A percentile compares a stretch with the other conserved stretches of the same genome.
These are phyloP conservation scores for Coffea humblotiana DNA, from an alignment of 305 asterid genomes.

Conservation along the genomic window DNA sequence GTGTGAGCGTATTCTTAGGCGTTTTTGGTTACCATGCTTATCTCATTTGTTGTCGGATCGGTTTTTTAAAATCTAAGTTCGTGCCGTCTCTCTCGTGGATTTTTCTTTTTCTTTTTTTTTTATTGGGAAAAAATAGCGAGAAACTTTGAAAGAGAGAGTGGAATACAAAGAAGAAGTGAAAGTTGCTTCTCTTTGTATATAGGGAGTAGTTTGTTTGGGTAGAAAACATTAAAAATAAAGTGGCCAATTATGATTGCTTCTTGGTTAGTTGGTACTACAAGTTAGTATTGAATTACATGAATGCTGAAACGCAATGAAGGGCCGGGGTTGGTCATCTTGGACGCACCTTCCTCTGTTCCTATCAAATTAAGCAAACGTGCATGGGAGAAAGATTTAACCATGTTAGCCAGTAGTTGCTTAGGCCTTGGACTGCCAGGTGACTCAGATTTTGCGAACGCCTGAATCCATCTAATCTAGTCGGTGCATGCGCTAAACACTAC, in stretches of 20 bases:
- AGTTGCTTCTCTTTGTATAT: background rate
- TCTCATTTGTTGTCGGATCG: background rate
- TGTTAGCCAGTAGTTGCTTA: too few species aligned
- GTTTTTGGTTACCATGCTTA: background rate
- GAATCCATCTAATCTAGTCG: too few species aligned
- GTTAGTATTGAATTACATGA: too few species aligned
- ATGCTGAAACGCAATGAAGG: too few species aligned
- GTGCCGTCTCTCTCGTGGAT: background rate
- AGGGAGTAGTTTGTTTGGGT: background rate
- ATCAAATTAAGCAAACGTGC: too few species aligned
- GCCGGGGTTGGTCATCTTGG: background rate
- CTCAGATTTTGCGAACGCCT: too few species aligned
- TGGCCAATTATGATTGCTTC: background rate
- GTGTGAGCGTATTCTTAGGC: background rate
- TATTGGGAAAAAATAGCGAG: background rate
- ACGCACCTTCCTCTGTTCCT: background rate
- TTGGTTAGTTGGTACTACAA: background rate
- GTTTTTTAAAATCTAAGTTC: background rate
- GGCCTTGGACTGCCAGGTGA: too few species aligned
- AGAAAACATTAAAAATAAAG: background rate
- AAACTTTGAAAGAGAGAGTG: background rate
- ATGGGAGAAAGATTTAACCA: too few species aligned
- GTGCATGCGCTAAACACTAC: too few species aligned
- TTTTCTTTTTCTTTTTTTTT: too few species aligned
- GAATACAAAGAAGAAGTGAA: background rate